Conservation (phyloP, 345 rosid species). For the Eucalyptus camaldulensis region DNA sequence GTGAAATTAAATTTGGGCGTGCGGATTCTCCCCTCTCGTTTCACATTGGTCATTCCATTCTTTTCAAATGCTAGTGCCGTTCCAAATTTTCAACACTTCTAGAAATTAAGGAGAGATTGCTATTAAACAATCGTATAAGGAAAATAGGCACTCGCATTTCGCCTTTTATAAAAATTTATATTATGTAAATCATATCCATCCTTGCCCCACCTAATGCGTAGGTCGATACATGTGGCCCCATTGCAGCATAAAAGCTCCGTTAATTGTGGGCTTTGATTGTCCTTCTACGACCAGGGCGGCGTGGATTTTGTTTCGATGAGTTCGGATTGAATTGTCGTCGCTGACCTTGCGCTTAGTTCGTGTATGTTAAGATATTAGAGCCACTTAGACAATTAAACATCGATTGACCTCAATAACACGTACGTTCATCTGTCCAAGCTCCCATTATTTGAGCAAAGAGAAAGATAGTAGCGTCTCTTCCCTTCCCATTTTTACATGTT, state of each 20-base stretch:
- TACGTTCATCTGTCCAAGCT: background rate
- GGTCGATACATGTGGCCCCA: background rate
- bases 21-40: background rate
- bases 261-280: background rate
- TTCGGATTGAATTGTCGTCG: background rate
- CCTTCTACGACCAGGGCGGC: background rate
- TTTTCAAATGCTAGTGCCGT: background rate
- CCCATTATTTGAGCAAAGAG: background rate
- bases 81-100: background rate
- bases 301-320: background rate
- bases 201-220: accelerated
- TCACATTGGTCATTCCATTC: background rate
- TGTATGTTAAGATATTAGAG: background rate
- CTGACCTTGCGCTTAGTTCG: background rate
- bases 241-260: background rate
- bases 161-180: background rate
- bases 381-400: background rate
- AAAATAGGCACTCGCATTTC: background rate
- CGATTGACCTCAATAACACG: background rate
- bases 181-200: background rate
- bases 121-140: background rate
- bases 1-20: background rate
- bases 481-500: background rate
- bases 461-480: background rate
- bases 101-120: background rate